Base-by-base conservation (phyloP, 306 rosid species). In the Cotoneaster glaucophyllus region DNA sequence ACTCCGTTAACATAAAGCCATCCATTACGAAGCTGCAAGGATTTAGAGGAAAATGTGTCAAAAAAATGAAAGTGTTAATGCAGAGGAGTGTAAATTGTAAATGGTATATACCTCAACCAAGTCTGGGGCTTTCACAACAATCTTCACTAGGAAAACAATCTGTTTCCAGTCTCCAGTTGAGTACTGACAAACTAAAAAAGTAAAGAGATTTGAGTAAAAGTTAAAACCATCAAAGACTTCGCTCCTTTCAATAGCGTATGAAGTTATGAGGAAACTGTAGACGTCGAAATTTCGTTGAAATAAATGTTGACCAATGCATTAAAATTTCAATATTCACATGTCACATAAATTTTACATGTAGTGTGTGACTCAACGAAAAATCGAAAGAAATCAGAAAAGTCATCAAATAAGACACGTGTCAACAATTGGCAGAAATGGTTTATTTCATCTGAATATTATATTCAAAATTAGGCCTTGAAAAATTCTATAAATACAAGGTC, bases 41-140 rank as follows among this genome's bases (percentile, higher is more conserved):
- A 71, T 34, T 69, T 54, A 52, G 75, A 74, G 14, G 52, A 71
- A 82, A 69, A 50, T 31, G 37, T 78, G 50, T 4, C 69, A 52
- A n/a, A 14, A 32, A 25, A 4, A 4, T 79, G 71, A 76, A 70
- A 67, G 34, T 48, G 75, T 32, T 32, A 32, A 32, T 53, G 18
- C 9, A 18, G 29, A 50, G 22, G 57, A 26, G 69, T 50, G 65
- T 24, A 58, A 67, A 50, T 64, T 12, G 13, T 45, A 11, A 11
- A 45, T 45, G 15, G 53, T 45, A 44, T 32, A 66, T 80, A 92
- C 97, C 95, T 94, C 86, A 74, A 94, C 95, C 25, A 76, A 77
- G 84, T 94, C 98, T 77, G 96, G 96, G 11, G 81, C 90, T 87
- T 87, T 90, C 17, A 96, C 98, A 69, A 94, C 97, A 84, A 92